Conservation (phyloP, 2,329 filamentous ascomycete species). For the Colletotrichum cordylinicola region DNA sequence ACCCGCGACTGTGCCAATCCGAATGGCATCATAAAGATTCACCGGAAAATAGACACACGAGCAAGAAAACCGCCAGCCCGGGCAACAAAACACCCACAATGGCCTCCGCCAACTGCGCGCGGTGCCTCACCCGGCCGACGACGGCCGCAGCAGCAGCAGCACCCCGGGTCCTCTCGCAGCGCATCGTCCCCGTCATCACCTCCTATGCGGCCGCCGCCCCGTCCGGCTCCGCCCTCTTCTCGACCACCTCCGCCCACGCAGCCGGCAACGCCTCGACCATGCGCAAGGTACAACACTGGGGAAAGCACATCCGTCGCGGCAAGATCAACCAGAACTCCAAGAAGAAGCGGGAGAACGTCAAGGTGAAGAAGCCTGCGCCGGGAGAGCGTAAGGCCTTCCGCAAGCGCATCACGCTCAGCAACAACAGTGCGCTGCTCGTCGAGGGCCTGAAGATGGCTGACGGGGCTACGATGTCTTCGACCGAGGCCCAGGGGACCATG, state of each 20-base stretch:
- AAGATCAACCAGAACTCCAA: slow-evolving; percentile 40
- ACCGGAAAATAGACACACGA: neutral
- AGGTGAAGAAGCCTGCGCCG: slow-evolving; percentile 63
- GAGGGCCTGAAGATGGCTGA: slow-evolving; percentile 68
- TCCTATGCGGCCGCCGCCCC: slow-evolving; percentile 28
- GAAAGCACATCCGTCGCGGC: slow-evolving; percentile 24
- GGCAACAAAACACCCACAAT: slow-evolving; percentile 29
- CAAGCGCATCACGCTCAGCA: slow-evolving; percentile 90
- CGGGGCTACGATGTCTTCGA: slow-evolving; percentile 57
- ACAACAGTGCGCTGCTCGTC: slow-evolving; percentile 88
- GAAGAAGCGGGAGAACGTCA: slow-evolving; percentile 48
- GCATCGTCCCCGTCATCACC: slow-evolving; percentile 36
- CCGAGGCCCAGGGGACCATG: slow-evolving; percentile 67
- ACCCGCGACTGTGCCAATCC: neutral
- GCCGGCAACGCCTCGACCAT: slow-evolving; percentile 20
- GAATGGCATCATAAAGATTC: slow-evolving; percentile 4
- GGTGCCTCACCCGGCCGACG: slow-evolving; percentile 44
- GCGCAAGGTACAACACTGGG: slow-evolving; percentile 10
- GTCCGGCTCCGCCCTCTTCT: slow-evolving; percentile 46
- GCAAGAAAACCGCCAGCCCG: slow-evolving; percentile 25
- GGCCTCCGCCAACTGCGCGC: slow-evolving; percentile 46
- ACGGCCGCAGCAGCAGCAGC: slow-evolving; percentile 24
- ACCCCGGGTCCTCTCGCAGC: slow-evolving; percentile 32
- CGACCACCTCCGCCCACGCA: slow-evolving; percentile 37
- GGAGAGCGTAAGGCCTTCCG: slow-evolving; percentile 88